A percentile compares a stretch with the other conserved stretches of the same genome.
phyloP scores from a whole-genome alignment of 768 basidiomycete genomes.

The Podaxis sp. region DNA sequence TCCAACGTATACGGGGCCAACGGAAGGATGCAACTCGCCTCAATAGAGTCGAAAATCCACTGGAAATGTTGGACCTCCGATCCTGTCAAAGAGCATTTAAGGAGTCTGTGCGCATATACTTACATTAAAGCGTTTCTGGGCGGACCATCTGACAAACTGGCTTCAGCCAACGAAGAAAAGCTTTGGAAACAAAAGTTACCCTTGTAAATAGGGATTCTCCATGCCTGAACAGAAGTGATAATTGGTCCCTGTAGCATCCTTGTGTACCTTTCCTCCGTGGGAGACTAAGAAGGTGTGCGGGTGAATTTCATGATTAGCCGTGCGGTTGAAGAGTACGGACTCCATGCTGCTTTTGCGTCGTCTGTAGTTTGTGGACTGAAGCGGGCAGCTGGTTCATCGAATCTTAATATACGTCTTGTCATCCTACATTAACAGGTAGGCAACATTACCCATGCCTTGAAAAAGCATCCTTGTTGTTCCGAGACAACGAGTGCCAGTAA shows the following conservation, averaged over 20 bases:
- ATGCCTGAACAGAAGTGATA: constrained; percentile 38
- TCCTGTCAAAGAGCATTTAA: not conserved
- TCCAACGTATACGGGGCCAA: not conserved
- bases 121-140: constrained; percentile 1
- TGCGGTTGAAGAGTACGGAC: constrained; percentile 20
- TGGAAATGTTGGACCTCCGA: not conserved
- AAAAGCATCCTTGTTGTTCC: constrained; percentile 1
- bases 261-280: not conserved
- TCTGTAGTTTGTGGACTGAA: constrained; percentile 37
- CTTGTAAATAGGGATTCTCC: constrained; percentile 36
- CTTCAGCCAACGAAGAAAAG: not conserved
- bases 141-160: constrained; percentile 1
- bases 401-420: not conserved
- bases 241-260: constrained; percentile 12
- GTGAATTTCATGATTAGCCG: not conserved
- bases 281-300: not conserved
- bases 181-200: constrained; percentile 26
- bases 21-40: not conserved
- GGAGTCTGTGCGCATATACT: not conserved
- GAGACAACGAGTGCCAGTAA: not conserved
- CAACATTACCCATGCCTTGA: not conserved
- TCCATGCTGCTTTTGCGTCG: constrained; percentile 31
- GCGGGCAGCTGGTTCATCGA: constrained; percentile 27
- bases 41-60: constrained; percentile 7
- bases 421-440: not conserved